Percentiles rank a stretch among this genome's conserved stretches.
Conservation (phyloP, 148 eudicot genomes). For the Fagopyrum esculentum region DNA sequence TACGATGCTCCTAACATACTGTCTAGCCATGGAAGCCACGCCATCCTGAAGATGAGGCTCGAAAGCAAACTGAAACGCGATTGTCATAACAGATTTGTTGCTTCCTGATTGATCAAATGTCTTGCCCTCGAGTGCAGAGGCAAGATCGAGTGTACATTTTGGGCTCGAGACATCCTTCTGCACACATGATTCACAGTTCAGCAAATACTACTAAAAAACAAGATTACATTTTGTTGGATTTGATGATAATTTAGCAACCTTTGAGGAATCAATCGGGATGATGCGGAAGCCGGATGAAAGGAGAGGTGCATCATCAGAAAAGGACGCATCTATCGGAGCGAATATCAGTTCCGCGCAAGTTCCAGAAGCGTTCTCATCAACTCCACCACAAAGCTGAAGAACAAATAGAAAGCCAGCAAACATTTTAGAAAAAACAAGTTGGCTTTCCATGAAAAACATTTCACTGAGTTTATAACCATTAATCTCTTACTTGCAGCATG, state of each 20-base stretch:
- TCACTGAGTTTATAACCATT: too few species aligned
- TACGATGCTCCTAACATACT: conserved; percentile 61
- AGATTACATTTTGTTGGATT: neutral
- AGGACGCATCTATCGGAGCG: conserved; percentile 91
- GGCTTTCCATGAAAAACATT: too few species aligned
- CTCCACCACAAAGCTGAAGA: conserved; percentile 70
- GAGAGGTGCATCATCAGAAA: conserved; percentile 89
- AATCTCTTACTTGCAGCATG: conserved; percentile 59
- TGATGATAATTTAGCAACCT: conserved; percentile 17
- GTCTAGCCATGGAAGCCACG: conserved; percentile 73
- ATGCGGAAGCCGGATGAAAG: conserved; percentile 94
- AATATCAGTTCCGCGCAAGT: conserved; percentile 76
- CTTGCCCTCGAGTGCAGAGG: conserved; percentile 72
- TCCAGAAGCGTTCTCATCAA: conserved; percentile 77
- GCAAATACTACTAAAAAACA: neutral
- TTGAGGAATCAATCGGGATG: conserved; percentile 60
- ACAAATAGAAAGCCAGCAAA: neutral
- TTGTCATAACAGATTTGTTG: conserved; percentile 72
- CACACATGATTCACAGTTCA: conserved; percentile 8
- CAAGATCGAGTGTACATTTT: conserved; percentile 84
- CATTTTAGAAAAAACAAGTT: neutral
- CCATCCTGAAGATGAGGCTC: conserved; percentile 71
- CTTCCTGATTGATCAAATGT: conserved; percentile 31
- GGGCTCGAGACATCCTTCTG: conserved; percentile 84
- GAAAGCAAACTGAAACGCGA: conserved; percentile 79